Percentiles rank a stretch among this genome's conserved stretches.
Evolutionary conservation across 208 protist species (phyloP).

Genomic region (Angomonas ambiguus): DNA sequence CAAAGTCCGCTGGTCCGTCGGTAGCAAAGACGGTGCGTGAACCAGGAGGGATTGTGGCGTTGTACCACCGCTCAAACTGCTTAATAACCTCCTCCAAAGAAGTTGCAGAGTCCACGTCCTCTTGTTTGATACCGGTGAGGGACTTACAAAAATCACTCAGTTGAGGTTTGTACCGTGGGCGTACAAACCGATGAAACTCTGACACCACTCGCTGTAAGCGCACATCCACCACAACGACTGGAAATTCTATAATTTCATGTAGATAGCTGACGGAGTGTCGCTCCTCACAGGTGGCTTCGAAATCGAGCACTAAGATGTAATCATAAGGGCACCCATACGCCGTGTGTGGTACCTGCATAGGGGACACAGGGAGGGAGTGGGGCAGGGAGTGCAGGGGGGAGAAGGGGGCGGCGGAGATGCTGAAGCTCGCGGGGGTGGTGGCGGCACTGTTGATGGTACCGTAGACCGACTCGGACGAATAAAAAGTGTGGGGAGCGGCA

Average conservation of each 20-base stretch:
- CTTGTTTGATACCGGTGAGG: slow-evolving; percentile 93
- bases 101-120: slow-evolving; percentile 70
- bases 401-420: neutral
- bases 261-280: slow-evolving; percentile 52
- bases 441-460: slow-evolving; percentile 21
- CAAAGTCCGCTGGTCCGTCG: slow-evolving; percentile 75
- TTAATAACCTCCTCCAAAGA: slow-evolving; percentile 70
- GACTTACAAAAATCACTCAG: slow-evolving; percentile 88
- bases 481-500: slow-evolving; percentile 55
- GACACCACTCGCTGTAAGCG: slow-evolving; percentile 51
- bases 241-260: slow-evolving; percentile 97
- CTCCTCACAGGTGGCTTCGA: slow-evolving; percentile 91
- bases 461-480: slow-evolving; percentile 28
- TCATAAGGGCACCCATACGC: slow-evolving; percentile 67
- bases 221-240: slow-evolving; percentile 87
- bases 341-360: slow-evolving; percentile 28
- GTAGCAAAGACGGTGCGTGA: slow-evolving; percentile 68
- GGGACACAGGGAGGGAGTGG: slow-evolving; percentile 41
- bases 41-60: slow-evolving; percentile 51
- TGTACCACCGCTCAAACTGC: slow-evolving; percentile 80
- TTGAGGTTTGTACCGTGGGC: slow-evolving; percentile 66
- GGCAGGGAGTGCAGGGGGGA: slow-evolving; percentile 5
- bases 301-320: slow-evolving; percentile 90
- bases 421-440: slow-evolving; percentile 27
- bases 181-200: slow-evolving; percentile 90